Conservation (phyloP, 306 rosid species). For the Fragaria nilgerrensis region DNA sequence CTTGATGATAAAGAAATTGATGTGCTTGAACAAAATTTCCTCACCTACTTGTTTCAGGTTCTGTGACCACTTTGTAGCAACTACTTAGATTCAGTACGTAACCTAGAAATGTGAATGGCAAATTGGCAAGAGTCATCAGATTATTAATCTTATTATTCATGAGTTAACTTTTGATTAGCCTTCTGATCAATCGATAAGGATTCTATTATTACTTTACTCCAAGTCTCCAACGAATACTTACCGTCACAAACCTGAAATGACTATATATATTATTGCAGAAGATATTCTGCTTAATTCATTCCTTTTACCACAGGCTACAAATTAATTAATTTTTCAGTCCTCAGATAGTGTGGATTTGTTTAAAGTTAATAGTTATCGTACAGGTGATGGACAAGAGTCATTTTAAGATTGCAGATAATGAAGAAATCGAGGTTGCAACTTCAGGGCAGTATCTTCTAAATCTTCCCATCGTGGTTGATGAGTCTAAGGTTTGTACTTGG, state of each 20-base stretch:
- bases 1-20: conserved; percentile 60
- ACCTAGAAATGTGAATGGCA: no score
- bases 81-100: no score
- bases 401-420: conserved; percentile 72
- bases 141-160: no score
- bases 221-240: no score
- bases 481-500: conserved; percentile 66
- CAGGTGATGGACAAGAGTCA: conserved; percentile 96
- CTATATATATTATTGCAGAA: neutral
- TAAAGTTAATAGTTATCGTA: conserved; percentile 1
- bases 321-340: neutral
- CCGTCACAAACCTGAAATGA: neutral
- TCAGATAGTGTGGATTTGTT: neutral
- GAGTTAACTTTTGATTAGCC: no score
- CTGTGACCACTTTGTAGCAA: no score
- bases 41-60: conserved; percentile 84
- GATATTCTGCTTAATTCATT: neutral
- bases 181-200: no score
- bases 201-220: no score
- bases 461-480: conserved; percentile 92
- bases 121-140: no score
- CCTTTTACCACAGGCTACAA: neutral
- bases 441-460: conserved; percentile 92
- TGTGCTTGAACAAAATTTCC: conserved; percentile 84
- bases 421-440: conserved; percentile 79